Percentiles rank a stretch among this genome's conserved stretches.
Evolutionary conservation across 805 yeast genomes (phyloP).

Genomic region (Metschnikowia cubensis): DNA sequence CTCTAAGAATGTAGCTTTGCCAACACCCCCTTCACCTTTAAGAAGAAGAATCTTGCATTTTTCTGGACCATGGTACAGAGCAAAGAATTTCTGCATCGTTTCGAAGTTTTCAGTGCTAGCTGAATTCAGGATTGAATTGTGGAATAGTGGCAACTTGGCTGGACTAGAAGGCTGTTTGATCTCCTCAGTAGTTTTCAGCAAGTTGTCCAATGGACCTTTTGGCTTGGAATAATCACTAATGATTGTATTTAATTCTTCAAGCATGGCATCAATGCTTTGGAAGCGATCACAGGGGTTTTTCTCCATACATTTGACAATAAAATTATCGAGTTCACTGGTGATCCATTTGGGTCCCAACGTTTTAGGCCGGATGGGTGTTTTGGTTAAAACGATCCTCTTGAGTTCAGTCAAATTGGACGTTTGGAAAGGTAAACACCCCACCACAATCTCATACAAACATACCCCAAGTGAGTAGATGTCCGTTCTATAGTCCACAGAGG

Average conservation of each 20-base stretch:
- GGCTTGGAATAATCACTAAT: conserved; percentile 18
- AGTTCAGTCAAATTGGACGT: conserved; percentile 37
- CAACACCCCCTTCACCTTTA: conserved; percentile 43
- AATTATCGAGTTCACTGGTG: conserved; percentile 28
- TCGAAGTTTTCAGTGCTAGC: not conserved
- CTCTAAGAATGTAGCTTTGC: conserved; percentile 41
- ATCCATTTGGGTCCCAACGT: conserved; percentile 26
- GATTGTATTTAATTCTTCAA: conserved; percentile 32
- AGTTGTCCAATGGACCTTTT: not conserved
- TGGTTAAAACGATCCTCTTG: conserved; percentile 37
- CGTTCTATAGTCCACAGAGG: conserved; percentile 42
- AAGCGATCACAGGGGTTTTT: conserved; percentile 41
- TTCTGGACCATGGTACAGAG: conserved; percentile 7
- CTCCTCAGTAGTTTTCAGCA: not conserved
- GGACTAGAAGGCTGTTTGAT: not conserved
- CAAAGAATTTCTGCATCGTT: conserved; percentile 3
- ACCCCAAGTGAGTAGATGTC: conserved; percentile 50
- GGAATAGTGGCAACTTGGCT: conserved; percentile 9
- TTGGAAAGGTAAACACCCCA: conserved; percentile 43
- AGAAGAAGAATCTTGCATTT: conserved; percentile 26
- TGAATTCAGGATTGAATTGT: conserved; percentile 8
- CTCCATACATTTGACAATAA: conserved; percentile 41
- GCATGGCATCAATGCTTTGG: conserved; percentile 28
- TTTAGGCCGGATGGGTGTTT: conserved; percentile 41
- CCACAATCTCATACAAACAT: conserved; percentile 45